Evolutionary conservation across 2,329 filamentous ascomycete species (phyloP).

Genomic region (Penicillium sp.): DNA sequence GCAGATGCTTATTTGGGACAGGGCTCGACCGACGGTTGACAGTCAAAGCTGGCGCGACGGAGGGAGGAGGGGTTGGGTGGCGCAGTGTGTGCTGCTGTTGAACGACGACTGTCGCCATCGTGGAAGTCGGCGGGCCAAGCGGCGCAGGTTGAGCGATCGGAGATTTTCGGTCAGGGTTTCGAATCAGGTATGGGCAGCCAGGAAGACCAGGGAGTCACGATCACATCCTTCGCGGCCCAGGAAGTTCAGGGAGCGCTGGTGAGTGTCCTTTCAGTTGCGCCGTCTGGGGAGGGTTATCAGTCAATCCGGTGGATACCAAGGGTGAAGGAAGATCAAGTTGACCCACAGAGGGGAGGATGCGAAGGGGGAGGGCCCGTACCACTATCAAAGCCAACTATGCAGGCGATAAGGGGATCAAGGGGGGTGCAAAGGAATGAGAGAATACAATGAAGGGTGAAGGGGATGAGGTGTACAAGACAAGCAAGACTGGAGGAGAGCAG

Average conservation of each 20-base stretch:
- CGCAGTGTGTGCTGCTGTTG: conserved; percentile 47
- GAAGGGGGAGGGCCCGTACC: too few relatives aligned
- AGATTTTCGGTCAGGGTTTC: not conserved
- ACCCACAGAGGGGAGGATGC: not conserved
- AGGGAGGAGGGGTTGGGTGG: conserved; percentile 50
- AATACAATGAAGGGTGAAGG: not conserved
- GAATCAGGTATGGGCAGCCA: conserved; percentile 11
- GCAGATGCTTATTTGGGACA: conserved; percentile 85
- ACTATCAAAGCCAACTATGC: too few relatives aligned
- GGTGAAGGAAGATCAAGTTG: not conserved
- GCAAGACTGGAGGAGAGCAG: not conserved
- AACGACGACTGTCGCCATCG: conserved; percentile 49
- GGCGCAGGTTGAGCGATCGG: not conserved
- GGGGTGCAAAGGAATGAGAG: not conserved
- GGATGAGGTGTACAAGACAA: not conserved
- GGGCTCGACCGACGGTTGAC: conserved; percentile 61
- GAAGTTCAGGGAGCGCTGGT: not conserved
- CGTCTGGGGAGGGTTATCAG: too few relatives aligned
- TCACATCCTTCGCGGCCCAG: conserved; percentile 21
- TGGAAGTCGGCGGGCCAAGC: conserved; percentile 5
- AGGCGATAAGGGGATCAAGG: too few relatives aligned
- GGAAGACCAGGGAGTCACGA: conserved; percentile 1
- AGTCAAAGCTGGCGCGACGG: conserved; percentile 51
- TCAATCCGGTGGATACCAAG: too few relatives aligned
- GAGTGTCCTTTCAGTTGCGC: too few relatives aligned